Conservation (phyloP, 1,284 basidiomycete genomes). For the Tranzscheliella williamsii region DNA sequence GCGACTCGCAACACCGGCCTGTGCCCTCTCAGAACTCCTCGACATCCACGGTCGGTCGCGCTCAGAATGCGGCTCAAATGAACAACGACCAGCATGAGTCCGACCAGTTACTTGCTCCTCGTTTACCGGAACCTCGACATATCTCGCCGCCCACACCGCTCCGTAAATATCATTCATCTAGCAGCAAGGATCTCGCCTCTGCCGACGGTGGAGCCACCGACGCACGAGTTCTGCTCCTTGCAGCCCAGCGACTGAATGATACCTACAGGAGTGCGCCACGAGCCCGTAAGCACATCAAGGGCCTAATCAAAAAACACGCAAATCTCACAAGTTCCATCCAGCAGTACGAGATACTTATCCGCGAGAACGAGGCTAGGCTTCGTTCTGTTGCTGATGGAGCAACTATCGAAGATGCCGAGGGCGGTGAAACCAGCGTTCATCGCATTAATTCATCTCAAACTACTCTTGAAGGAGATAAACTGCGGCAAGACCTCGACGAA, state of each 20-base stretch:
- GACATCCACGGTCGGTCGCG: constrained; percentile 1
- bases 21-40: constrained; percentile 11
- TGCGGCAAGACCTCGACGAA: constrained; percentile 10
- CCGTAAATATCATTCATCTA: constrained; percentile 7
- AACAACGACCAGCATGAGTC: constrained; percentile 14
- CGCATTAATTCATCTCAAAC: not conserved
- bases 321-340: constrained; percentile 30
- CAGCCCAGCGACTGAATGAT: constrained; percentile 47
- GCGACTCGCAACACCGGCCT: constrained; percentile 8
- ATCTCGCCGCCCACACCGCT: constrained; percentile 26
- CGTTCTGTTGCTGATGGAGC: constrained; percentile 18
- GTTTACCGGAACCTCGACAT: constrained; percentile 27
- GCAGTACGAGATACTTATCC: constrained; percentile 32
- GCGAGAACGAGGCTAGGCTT: constrained; percentile 25
- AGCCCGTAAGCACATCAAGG: constrained; percentile 56
- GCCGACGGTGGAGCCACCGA: constrained; percentile 11
- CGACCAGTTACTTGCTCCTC: constrained; percentile 28
- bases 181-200: constrained; percentile 13
- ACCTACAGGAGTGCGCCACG: constrained; percentile 47
- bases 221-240: constrained; percentile 31
- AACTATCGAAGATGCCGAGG: not conserved
- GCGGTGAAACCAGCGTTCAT: constrained; percentile 1
- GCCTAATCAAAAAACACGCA: constrained; percentile 44
- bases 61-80: constrained; percentile 1
- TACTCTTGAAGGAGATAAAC: not conserved